A percentile compares a stretch with the other conserved stretches of the same genome.
Conservation (phyloP, 2,329 filamentous ascomycete genomes). For the Eutypella sp. region DNA sequence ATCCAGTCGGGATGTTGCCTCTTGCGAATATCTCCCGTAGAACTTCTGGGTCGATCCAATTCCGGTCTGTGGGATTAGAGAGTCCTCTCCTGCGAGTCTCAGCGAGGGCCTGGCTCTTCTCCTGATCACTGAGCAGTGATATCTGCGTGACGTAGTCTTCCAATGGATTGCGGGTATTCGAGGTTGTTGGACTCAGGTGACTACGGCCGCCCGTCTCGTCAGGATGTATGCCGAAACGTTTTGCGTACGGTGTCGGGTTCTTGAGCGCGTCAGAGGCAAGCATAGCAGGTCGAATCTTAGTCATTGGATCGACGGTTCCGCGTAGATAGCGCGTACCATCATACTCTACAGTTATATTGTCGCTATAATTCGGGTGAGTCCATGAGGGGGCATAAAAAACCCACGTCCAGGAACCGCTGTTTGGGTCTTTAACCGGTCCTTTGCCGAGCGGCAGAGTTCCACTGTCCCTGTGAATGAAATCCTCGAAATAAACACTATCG, state of each 20-base stretch:
- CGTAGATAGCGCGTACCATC: not conserved
- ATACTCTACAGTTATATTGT: not conserved
- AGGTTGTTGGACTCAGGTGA: slow-evolving; percentile 20
- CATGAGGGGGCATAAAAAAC: slow-evolving; percentile 21
- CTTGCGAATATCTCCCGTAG: slow-evolving; percentile 10
- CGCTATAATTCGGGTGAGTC: slow-evolving; percentile 17
- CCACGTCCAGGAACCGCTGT: slow-evolving; percentile 9
- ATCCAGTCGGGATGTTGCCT: slow-evolving; percentile 5
- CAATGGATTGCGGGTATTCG: slow-evolving; percentile 15
- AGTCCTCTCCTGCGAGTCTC: not conserved
- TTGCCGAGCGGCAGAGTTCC: not conserved
- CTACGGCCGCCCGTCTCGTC: slow-evolving; percentile 21
- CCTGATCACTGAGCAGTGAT: slow-evolving; percentile 8
- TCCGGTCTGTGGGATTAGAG: not conserved
- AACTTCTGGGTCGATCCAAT: slow-evolving; percentile 11
- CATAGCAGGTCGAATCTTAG: slow-evolving; percentile 17
- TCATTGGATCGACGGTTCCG: slow-evolving; percentile 2
- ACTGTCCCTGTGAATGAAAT: not conserved
- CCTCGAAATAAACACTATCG: not conserved
- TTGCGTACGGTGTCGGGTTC: slow-evolving; percentile 18
- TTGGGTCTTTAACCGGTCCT: slow-evolving; percentile 3
- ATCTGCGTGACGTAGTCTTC: slow-evolving; percentile 15
- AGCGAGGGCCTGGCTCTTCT: slow-evolving; percentile 1
- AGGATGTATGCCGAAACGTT: slow-evolving; percentile 21
- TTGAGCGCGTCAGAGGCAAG: slow-evolving; percentile 11